These are phyloP conservation scores for Zygoascus ofunaensis DNA, from an alignment of 805 yeast species.

Conservation along the genomic window DNA sequence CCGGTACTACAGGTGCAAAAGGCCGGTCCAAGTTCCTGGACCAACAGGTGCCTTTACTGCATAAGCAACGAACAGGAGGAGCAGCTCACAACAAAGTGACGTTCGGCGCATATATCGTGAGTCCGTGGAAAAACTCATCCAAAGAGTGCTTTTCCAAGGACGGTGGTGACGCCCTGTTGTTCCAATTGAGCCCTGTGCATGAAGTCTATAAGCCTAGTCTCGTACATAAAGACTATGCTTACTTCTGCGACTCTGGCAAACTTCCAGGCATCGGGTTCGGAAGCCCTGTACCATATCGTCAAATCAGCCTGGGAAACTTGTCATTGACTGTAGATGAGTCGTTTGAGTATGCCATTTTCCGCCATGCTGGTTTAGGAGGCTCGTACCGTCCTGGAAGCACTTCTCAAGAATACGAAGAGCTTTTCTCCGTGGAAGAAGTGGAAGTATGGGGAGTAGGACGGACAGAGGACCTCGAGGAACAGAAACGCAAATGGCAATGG, in stretches of 20 bases:
- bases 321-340: conserved; percentile 71
- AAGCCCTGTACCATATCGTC: conserved; percentile 46
- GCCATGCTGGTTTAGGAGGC: conserved; percentile 57
- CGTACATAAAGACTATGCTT: conserved; percentile 37
- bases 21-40: conserved; percentile 16
- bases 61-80: conserved; percentile 8
- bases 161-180: conserved; percentile 37
- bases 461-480: conserved; percentile 65
- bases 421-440: conserved; percentile 60
- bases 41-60: conserved; percentile 16
- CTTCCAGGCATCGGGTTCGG: conserved; percentile 78
- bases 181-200: conserved; percentile 60
- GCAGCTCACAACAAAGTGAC: conserved; percentile 33
- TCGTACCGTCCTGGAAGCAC: conserved; percentile 31
- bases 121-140: conserved; percentile 73
- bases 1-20: conserved; percentile 11
- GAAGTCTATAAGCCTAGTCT: conserved; percentile 37
- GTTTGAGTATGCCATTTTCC: conserved; percentile 71
- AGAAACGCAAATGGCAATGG: conserved; percentile 79
- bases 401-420: conserved; percentile 47
- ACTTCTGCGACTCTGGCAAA: conserved; percentile 43
- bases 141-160: conserved; percentile 63
- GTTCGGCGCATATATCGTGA: conserved; percentile 55
- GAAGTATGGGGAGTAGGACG: conserved; percentile 94
- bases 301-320: conserved; percentile 55